Evolutionary conservation across 495 filamentous ascomycete genomes (phyloP).

Genomic region (Podospora australis): DNA sequence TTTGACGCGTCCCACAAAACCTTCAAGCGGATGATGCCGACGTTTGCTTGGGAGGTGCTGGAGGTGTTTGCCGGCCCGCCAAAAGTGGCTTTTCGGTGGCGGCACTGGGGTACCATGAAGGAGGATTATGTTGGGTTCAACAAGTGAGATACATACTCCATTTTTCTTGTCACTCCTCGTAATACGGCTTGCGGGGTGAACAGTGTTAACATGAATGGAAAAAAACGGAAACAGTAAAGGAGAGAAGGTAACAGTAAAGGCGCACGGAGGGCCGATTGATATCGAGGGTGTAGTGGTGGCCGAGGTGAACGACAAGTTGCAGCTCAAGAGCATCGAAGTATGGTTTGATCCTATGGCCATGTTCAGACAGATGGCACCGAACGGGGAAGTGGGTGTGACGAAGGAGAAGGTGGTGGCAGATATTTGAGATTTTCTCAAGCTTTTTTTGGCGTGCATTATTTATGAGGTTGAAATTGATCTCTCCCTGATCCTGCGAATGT

Average conservation of each 20-base stretch:
- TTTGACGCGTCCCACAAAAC: slow-evolving; percentile 58
- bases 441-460: no score
- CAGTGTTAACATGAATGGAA: no score
- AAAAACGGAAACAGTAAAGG: no score
- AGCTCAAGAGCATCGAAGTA: slow-evolving; percentile 50
- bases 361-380: slow-evolving; percentile 55
- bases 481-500: no score
- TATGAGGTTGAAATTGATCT: no score
- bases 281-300: slow-evolving; percentile 51
- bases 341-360: slow-evolving; percentile 61
- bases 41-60: slow-evolving; percentile 62
- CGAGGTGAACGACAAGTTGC: slow-evolving; percentile 51
- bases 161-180: no score
- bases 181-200: no score
- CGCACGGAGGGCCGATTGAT: slow-evolving; percentile 45
- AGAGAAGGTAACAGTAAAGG: slow-evolving; percentile 52
- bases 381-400: slow-evolving; percentile 11
- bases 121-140: slow-evolving; percentile 58
- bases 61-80: slow-evolving; percentile 60
- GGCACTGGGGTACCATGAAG: slow-evolving; percentile 61
- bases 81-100: slow-evolving; percentile 53
- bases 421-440: no score
- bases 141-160: slow-evolving; percentile 39
- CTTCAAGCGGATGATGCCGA: slow-evolving; percentile 65
- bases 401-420: slow-evolving; percentile 2